phyloP scores from a whole-genome alignment of 495 filamentous ascomycete genomes.

The Sabuloglossum arenarium region DNA sequence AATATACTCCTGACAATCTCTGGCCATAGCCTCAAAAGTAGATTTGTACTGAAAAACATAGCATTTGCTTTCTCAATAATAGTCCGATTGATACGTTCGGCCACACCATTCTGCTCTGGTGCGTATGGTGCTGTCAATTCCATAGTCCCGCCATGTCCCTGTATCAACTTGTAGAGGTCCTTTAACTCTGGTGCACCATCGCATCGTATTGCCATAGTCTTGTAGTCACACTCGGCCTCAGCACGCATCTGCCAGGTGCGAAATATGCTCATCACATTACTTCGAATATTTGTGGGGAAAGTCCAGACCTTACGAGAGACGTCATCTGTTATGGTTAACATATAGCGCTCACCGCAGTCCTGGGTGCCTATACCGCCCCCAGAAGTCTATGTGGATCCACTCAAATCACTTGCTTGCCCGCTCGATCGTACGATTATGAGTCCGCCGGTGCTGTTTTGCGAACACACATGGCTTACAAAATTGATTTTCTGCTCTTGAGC shows the following conservation, averaged over 20 bases:
- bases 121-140: slow-evolving; percentile 3
- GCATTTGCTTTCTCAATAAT: neutral
- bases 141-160: neutral
- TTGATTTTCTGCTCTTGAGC: neutral
- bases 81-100: slow-evolving; percentile 4
- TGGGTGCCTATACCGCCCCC: neutral
- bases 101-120: slow-evolving; percentile 5
- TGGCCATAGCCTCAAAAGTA: neutral
- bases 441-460: neutral
- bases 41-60: neutral
- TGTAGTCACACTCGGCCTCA: neutral
- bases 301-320: neutral
- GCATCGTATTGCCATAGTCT: neutral
- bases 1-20: neutral
- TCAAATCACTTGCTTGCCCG: neutral
- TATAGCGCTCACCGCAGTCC: neutral
- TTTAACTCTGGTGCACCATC: neutral
- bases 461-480: neutral
- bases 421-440: neutral
- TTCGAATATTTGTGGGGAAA: neutral
- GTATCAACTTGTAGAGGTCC: neutral
- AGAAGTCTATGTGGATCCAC: neutral
- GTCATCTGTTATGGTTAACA: neutral
- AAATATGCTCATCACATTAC: neutral
- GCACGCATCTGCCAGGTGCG: neutral